A percentile compares a stretch with the other conserved stretches of the same genome.
Evolutionary conservation across 2,329 filamentous ascomycete species (phyloP).

Genomic region (Hypoxylon sp.): DNA sequence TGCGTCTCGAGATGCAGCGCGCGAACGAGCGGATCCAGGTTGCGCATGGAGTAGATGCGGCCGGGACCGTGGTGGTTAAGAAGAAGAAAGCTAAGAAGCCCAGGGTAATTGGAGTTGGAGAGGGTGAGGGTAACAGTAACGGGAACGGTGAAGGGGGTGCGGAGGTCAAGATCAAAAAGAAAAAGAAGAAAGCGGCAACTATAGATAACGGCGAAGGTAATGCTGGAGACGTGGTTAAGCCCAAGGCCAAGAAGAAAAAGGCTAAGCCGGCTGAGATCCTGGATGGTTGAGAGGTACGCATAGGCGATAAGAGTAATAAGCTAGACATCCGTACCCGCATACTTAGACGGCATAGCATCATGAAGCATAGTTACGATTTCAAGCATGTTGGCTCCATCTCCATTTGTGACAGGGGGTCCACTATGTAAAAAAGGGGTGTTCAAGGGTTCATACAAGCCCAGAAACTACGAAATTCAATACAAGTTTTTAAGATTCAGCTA

Average conservation of each 20-base stretch:
- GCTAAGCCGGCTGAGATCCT: constrained; percentile 60
- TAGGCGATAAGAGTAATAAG: not conserved
- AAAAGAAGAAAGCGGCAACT: constrained; percentile 63
- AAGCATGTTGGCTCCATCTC: not conserved
- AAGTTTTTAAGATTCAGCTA: constrained; percentile 20
- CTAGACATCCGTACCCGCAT: not conserved
- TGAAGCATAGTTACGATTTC: constrained; percentile 4
- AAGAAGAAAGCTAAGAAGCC: constrained; percentile 76
- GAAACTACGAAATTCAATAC: not conserved
- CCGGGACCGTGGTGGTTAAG: constrained; percentile 76
- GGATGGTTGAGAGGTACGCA: constrained; percentile 27
- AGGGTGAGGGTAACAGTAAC: constrained; percentile 39
- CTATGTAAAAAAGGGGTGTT: not conserved
- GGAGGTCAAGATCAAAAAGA: constrained; percentile 64
- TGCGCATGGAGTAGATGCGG: constrained; percentile 75
- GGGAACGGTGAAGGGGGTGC: constrained; percentile 18
- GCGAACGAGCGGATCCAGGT: constrained; percentile 82
- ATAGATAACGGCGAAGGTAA: constrained; percentile 34
- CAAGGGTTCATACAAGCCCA: not conserved
- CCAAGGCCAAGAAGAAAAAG: constrained; percentile 68
- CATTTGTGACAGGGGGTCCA: too few relatives aligned
- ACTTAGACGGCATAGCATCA: constrained; percentile 8
- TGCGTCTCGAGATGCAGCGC: constrained; percentile 90
- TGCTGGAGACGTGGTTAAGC: constrained; percentile 52
- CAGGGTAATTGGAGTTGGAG: constrained; percentile 45